Percentiles rank a stretch among this genome's conserved stretches.
Conservation (phyloP, 768 basidiomycete species). For the Lepiota venenata region DNA sequence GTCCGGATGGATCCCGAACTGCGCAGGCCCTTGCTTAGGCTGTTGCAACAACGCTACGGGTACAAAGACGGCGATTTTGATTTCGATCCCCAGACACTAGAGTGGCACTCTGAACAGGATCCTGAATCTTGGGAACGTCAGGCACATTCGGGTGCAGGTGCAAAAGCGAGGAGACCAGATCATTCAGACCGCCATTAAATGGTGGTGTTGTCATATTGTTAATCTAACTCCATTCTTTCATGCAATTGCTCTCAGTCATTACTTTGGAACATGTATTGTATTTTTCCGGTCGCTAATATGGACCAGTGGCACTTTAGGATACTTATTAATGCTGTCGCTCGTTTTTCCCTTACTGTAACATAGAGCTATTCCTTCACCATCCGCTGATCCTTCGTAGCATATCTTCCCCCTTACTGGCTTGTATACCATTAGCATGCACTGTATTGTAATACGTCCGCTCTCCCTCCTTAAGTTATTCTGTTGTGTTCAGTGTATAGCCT, state of each 20-base stretch:
- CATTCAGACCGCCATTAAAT: slow-evolving; percentile 12
- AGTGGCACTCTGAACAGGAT: slow-evolving; percentile 70
- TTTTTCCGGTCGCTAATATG: background rate
- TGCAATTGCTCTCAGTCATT: background rate
- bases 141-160: slow-evolving; percentile 32
- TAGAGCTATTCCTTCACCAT: background rate
- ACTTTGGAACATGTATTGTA: background rate
- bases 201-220: background rate
- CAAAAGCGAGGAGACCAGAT: slow-evolving; percentile 31
- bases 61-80: slow-evolving; percentile 90
- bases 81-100: slow-evolving; percentile 55
- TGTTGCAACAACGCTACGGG: slow-evolving; percentile 68
- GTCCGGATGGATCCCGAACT: slow-evolving; percentile 89
- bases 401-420: no score
- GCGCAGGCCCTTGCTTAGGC: slow-evolving; percentile 72
- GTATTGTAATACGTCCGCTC: no score
- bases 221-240: background rate
- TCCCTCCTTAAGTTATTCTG: no score
- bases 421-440: no score
- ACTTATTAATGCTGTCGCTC: slow-evolving; percentile 6
- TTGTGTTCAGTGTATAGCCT: no score
- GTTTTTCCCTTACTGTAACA: slow-evolving; percentile 1
- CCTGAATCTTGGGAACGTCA: slow-evolving; percentile 61
- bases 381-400: no score
- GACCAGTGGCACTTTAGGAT: background rate